Evolutionary conservation across 352 stramenopile species (phyloP), one percentile per base, ranked within the genome.

Genomic region (Globisporangium parvum): DNA sequence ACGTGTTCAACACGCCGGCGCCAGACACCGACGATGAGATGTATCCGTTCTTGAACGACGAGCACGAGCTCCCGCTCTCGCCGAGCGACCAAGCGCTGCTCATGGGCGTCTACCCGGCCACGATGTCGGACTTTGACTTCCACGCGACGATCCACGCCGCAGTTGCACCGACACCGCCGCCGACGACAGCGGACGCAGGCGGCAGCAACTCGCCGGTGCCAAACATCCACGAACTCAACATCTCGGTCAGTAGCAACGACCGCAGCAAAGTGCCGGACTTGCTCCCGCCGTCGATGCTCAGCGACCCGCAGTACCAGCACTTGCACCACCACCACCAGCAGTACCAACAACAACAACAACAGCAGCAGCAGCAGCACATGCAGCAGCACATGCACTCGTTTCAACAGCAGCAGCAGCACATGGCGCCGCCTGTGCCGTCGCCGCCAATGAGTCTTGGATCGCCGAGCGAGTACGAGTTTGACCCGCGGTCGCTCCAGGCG

Each of bases 91-190:
- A 80, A 56, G 63, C 67, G 53, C 69, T 85, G 55, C 67, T 88
- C 60, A 63, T 85, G 66, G 69, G 77, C 54, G 71, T 80, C 31
- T 86, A 85, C 65, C 71, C 73, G 0, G 54, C 73, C 48, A 73
- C 75, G 53, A 67, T 87, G 48, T 68, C 70, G 24, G 77, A 88
- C 62, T 70, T 88, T 53, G 77, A 88, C 71, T 85, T 88, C 40
- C 66, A 69, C 35, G 62, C 78, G 3, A 83, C 78, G 4, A 69
- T 88, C 37, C 70, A 81, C 40, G 73, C 70, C 37, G 28, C 65
- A 15, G 51, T 56, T 33, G 17, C 66, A 9, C 57, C 45, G 44
- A 52, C 53, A 6, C 37, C 42, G 23, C 24, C 47, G 53, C 40
- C 54, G 42, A 40, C 41, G 26, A 14, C 6, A n/a, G 47, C 24